Conservation (phyloP, 352 stramenopile species). For the Pythium phragmitis region DNA sequence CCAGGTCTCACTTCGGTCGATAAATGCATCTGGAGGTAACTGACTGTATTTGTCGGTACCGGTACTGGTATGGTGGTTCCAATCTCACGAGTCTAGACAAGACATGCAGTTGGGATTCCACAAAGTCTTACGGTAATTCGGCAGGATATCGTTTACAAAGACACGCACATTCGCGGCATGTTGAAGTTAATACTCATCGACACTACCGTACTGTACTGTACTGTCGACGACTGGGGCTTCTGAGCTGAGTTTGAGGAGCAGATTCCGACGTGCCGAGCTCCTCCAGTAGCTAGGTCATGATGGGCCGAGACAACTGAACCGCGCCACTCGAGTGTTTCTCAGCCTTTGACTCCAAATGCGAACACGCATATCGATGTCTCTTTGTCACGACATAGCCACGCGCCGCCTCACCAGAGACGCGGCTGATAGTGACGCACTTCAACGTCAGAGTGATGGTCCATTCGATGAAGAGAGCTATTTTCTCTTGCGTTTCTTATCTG, state of each 20-base stretch:
- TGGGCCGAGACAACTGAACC: neutral
- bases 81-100: too few relatives aligned
- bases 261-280: constrained; percentile 6
- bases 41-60: too few relatives aligned
- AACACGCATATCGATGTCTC: constrained; percentile 22
- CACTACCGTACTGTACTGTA: too few relatives aligned
- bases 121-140: neutral
- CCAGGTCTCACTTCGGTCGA: too few relatives aligned
- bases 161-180: neutral
- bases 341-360: too few relatives aligned
- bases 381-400: constrained; percentile 29
- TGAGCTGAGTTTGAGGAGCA: neutral
- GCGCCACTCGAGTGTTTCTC: too few relatives aligned
- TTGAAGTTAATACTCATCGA: too few relatives aligned
- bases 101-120: too few relatives aligned
- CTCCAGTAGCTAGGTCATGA: neutral
- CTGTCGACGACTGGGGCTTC: too few relatives aligned
- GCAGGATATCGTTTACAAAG: too few relatives aligned
- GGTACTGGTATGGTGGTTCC: too few relatives aligned
- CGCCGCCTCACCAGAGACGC: neutral
- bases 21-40: too few relatives aligned
- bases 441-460: constrained; percentile 27
- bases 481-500: constrained; percentile 8
- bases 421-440: constrained; percentile 17
- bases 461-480: constrained; percentile 11